Evolutionary conservation across 1,284 basidiomycete species (phyloP).

Genomic region (Leccinum griseonigrum): DNA sequence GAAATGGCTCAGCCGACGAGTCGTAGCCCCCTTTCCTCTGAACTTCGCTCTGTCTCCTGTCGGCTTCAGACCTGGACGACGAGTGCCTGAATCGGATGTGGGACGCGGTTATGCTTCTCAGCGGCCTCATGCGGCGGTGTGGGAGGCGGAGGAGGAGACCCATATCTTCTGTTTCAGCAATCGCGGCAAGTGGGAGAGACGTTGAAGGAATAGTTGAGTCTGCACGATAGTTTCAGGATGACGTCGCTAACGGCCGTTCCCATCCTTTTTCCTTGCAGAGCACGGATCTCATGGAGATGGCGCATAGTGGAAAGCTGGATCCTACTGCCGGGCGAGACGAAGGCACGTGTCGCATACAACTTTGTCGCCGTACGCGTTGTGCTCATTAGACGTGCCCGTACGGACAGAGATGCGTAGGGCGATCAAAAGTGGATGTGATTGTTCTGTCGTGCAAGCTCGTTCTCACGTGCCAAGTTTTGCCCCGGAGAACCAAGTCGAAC

Average conservation of each 20-base stretch:
- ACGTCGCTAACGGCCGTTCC: neutral
- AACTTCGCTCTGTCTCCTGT: neutral
- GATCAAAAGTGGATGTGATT: conserved; percentile 69
- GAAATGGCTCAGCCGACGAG: conserved; percentile 10
- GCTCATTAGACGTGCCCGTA: neutral
- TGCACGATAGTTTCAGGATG: neutral
- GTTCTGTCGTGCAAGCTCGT: neutral
- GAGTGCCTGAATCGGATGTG: neutral
- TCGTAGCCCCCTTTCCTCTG: conserved; percentile 10
- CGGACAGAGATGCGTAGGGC: conserved; percentile 80
- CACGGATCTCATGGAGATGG: conserved; percentile 81
- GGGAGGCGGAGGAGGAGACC: conserved; percentile 41
- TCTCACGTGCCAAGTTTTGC: conserved; percentile 51
- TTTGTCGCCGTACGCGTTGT: neutral
- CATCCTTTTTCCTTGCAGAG: conserved; percentile 43
- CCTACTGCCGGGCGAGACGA: conserved; percentile 89
- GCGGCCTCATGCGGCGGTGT: conserved; percentile 33
- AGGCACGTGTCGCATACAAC: conserved; percentile 40
- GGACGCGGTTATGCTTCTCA: conserved; percentile 30
- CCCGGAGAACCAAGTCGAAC: conserved; percentile 83
- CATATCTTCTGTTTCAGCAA: conserved; percentile 56
- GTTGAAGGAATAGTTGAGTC: conserved; percentile 77
- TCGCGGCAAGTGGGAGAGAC: conserved; percentile 75
- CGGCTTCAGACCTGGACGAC: neutral
- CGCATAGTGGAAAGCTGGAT: conserved; percentile 82